These are phyloP conservation scores for Moniliella sp. DNA, from an alignment of 1,284 basidiomycete genomes.

Conservation along the genomic window DNA sequence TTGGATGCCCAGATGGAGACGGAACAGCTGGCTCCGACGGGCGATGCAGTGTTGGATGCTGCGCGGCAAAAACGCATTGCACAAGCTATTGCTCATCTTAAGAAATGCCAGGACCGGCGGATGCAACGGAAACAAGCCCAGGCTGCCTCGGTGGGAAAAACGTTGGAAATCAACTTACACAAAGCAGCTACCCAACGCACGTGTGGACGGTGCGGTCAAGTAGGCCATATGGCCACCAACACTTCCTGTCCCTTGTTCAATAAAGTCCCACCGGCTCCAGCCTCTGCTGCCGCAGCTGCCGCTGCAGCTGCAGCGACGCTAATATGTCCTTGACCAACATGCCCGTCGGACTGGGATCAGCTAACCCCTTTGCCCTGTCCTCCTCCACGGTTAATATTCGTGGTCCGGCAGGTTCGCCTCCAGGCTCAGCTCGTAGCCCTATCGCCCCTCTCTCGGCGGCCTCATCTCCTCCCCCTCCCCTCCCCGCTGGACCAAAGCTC, in stretches of 20 bases:
- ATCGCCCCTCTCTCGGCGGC: background rate
- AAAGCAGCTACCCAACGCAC: conserved; percentile 29
- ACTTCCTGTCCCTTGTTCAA: conserved; percentile 28
- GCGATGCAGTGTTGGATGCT: conserved; percentile 49
- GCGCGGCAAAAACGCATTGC: conserved; percentile 45
- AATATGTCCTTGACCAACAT: conserved; percentile 1
- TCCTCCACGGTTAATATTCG: too few relatives aligned
- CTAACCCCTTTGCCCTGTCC: background rate
- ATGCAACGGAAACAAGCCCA: conserved; percentile 53
- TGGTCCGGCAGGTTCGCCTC: background rate
- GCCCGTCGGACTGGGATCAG: background rate
- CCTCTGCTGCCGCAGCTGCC: background rate
- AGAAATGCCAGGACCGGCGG: conserved; percentile 85
- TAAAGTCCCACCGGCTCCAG: background rate
- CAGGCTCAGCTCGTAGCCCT: background rate
- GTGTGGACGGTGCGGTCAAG: conserved; percentile 28
- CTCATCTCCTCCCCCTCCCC: background rate
- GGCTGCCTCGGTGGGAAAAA: conserved; percentile 23
- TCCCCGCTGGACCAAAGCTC: background rate
- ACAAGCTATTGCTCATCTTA: conserved; percentile 76
- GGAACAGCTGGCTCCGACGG: conserved; percentile 67
- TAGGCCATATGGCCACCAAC: conserved; percentile 33
- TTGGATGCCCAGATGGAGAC: conserved; percentile 61
- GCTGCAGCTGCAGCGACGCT: background rate
- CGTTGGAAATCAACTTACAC: conserved; percentile 22